Evolutionary conservation across 2,329 filamentous ascomycete species (phyloP).

Genomic region (Eutypella sp.): DNA sequence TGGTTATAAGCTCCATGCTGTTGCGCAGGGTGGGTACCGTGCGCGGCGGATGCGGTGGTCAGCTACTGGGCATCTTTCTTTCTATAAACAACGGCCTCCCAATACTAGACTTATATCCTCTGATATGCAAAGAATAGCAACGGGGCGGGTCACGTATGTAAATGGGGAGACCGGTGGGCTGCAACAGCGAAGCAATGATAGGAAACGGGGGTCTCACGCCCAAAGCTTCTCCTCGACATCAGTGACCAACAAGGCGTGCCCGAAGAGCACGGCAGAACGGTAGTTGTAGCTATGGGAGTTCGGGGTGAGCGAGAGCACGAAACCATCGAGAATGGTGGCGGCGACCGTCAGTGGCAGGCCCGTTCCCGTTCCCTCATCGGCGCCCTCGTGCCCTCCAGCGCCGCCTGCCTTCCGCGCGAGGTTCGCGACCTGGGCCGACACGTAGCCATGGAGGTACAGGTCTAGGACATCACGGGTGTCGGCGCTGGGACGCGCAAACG

Average conservation of each 20-base stretch:
- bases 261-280: constrained; percentile 73
- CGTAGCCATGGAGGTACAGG: constrained; percentile 80
- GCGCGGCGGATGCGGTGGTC: too few relatives aligned
- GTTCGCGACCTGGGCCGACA: constrained; percentile 72
- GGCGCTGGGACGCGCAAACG: constrained; percentile 58
- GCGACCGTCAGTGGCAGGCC: constrained; percentile 69
- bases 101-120: too few relatives aligned
- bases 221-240: constrained; percentile 67
- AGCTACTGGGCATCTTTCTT: too few relatives aligned
- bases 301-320: constrained; percentile 74
- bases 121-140: too few relatives aligned
- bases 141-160: not conserved
- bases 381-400: too few relatives aligned
- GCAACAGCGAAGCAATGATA: not conserved
- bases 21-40: not conserved
- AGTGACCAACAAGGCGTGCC: constrained; percentile 63
- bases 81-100: too few relatives aligned
- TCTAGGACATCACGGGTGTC: constrained; percentile 61
- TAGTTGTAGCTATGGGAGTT: constrained; percentile 85
- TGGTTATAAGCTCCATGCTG: constrained; percentile 67
- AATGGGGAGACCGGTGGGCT: not conserved
- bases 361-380: constrained; percentile 24
- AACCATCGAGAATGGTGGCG: constrained; percentile 71
- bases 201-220: constrained; percentile 34
- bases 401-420: constrained; percentile 37